phyloP scores from a whole-genome alignment of 2,329 filamentous ascomycete genomes.

The Alternaria sp. region DNA sequence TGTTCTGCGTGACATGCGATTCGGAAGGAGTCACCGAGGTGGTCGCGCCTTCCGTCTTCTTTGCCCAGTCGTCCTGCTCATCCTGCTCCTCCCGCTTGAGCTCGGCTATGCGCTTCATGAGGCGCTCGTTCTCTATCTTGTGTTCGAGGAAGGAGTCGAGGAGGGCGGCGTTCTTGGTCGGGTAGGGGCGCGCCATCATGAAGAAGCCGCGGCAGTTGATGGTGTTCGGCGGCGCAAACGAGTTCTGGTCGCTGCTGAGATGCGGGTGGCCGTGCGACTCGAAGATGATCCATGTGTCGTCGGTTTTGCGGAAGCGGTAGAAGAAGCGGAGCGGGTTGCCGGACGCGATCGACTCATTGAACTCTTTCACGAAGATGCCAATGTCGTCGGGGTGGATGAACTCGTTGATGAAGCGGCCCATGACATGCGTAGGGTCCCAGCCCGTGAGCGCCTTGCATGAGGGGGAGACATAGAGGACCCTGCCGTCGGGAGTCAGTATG shows the following conservation, averaged over 20 bases:
- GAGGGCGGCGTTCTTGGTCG: slow-evolving; percentile 82
- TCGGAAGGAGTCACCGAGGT: slow-evolving; percentile 52
- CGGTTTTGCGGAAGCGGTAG: slow-evolving; percentile 79
- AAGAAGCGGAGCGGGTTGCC: slow-evolving; percentile 83
- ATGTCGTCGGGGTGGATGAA: slow-evolving; percentile 87
- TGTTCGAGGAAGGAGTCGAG: slow-evolving; percentile 94
- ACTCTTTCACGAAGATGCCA: slow-evolving; percentile 80
- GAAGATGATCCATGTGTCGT: slow-evolving; percentile 78
- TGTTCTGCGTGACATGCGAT: slow-evolving; percentile 48
- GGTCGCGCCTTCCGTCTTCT: slow-evolving; percentile 58
- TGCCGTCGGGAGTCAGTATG: slow-evolving; percentile 83
- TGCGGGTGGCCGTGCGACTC: slow-evolving; percentile 94
- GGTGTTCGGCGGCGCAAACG: slow-evolving; percentile 65
- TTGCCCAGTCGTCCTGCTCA: slow-evolving; percentile 71
- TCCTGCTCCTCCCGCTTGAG: slow-evolving; percentile 84
- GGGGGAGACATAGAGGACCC: slow-evolving; percentile 84
- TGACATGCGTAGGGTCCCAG: slow-evolving; percentile 72
- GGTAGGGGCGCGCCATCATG: slow-evolving; percentile 89
- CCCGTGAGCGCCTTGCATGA: slow-evolving; percentile 78
- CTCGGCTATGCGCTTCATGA: slow-evolving; percentile 83
- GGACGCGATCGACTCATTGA: slow-evolving; percentile 86
- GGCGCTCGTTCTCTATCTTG: slow-evolving; percentile 92
- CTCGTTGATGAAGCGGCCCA: slow-evolving; percentile 78
- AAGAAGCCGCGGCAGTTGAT: slow-evolving; percentile 85
- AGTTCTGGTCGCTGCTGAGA: slow-evolving; percentile 72